Evolutionary conservation across 2,329 filamentous ascomycete genomes (phyloP).

Genomic region (Aspergillus fumigatus): DNA sequence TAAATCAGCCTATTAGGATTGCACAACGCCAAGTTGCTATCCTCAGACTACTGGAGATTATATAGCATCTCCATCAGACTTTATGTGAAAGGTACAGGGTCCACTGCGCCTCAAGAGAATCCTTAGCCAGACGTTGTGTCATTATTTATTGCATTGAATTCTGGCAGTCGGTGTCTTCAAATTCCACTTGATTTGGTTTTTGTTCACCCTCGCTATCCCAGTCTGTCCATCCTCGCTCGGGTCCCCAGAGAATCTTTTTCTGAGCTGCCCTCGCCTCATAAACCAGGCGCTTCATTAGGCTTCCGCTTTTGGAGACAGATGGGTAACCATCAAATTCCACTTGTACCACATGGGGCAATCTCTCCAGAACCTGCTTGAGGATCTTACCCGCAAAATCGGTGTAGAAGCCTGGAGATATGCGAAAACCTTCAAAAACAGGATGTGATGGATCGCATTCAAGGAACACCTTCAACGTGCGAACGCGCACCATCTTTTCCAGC

Average conservation of each 20-base stretch:
- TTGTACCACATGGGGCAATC: constrained; percentile 44
- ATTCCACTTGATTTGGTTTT: constrained; percentile 5
- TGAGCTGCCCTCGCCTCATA: constrained; percentile 29
- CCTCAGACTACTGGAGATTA: no score
- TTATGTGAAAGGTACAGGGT: no score
- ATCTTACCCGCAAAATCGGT: constrained; percentile 52
- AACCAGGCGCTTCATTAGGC: constrained; percentile 48
- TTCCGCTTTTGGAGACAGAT: constrained; percentile 47
- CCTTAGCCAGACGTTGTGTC: not conserved
- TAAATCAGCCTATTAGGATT: no score
- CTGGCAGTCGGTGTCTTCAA: not conserved
- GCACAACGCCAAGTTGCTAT: no score
- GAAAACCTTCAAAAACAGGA: constrained; percentile 53
- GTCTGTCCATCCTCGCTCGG: constrained; percentile 36
- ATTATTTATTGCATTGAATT: constrained; percentile 2
- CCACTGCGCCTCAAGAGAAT: not conserved
- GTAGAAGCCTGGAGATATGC: constrained; percentile 54
- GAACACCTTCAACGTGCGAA: constrained; percentile 52
- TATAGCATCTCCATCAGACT: no score
- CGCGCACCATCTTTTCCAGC: constrained; percentile 43
- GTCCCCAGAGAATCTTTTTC: constrained; percentile 39
- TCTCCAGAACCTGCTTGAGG: constrained; percentile 46
- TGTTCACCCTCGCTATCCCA: constrained; percentile 20
- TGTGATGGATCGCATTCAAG: constrained; percentile 54
- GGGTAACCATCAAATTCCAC: constrained; percentile 57